Percentiles rank a stretch among this genome's conserved stretches.
Evolutionary conservation across 768 basidiomycete species (phyloP).

Genomic region (Rhizopogon vulgaris): DNA sequence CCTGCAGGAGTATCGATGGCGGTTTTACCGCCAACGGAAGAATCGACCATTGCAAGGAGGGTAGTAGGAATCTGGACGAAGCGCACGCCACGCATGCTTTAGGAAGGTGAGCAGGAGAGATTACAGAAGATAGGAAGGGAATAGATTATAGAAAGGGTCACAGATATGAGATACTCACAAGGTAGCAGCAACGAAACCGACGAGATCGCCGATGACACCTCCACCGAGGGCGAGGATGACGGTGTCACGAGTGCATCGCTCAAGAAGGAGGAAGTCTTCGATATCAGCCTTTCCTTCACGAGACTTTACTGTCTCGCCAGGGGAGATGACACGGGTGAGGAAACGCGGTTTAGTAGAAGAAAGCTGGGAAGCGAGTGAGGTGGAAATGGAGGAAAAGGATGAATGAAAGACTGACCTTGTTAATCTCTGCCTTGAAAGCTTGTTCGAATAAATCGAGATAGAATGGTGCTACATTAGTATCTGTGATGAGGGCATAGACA

Average conservation of each 20-base stretch:
- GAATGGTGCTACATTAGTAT: slow-evolving; percentile 80
- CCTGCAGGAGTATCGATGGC: slow-evolving; percentile 99
- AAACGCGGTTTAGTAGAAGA: slow-evolving; percentile 49
- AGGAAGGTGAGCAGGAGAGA: neutral
- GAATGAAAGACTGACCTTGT: slow-evolving; percentile 2
- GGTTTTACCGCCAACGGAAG: slow-evolving; percentile 95
- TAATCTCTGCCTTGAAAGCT: slow-evolving; percentile 51
- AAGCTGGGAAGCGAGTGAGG: neutral
- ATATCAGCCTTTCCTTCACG: slow-evolving; percentile 88
- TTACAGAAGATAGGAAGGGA: neutral
- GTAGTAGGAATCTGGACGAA: slow-evolving; percentile 97
- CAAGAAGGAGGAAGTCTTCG: slow-evolving; percentile 86
- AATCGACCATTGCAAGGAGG: slow-evolving; percentile 97
- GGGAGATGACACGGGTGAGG: slow-evolving; percentile 71
- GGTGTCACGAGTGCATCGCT: slow-evolving; percentile 88
- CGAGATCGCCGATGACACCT: slow-evolving; percentile 94
- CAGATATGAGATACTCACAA: slow-evolving; percentile 52
- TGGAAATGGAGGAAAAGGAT: neutral
- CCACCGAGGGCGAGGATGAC: slow-evolving; percentile 93
- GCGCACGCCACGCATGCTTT: slow-evolving; percentile 93
- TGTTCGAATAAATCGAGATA: slow-evolving; percentile 64
- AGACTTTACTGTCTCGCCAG: slow-evolving; percentile 91
- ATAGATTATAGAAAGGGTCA: neutral
- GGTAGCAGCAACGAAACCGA: slow-evolving; percentile 95
- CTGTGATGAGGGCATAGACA: slow-evolving; percentile 88